phyloP scores from a whole-genome alignment of 2,329 filamentous ascomycete genomes.

The Colletotrichum sp. region DNA sequence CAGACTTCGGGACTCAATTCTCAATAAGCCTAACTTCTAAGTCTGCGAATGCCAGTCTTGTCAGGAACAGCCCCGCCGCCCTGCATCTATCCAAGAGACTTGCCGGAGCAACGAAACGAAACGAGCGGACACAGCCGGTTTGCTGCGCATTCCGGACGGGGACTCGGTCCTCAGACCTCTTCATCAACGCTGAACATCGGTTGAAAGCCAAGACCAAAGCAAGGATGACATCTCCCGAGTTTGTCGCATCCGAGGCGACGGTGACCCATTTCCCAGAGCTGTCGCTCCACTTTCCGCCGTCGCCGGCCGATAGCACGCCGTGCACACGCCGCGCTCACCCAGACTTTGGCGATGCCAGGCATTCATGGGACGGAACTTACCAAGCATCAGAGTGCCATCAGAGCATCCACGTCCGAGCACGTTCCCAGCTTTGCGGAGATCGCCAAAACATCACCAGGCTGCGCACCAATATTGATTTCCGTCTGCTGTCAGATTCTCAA shows the following conservation, averaged over 20 bases:
- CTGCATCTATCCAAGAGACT: neutral
- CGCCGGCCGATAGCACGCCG: neutral
- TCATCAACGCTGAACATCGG: neutral
- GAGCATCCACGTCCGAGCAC: neutral
- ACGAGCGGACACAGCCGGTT: conserved; percentile 10
- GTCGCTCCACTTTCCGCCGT: conserved; percentile 4
- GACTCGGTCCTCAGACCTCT: conserved; percentile 12
- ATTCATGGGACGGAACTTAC: neutral
- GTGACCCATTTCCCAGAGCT: neutral
- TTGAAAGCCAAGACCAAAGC: conserved; percentile 11
- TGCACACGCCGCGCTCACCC: neutral
- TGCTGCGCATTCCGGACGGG: conserved; percentile 5
- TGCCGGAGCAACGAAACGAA: conserved; percentile 16
- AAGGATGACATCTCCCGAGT: conserved; percentile 5
- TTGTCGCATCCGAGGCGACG: conserved; percentile 4
- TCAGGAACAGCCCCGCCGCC: neutral
- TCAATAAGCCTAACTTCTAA: neutral
- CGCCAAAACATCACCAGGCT: neutral
- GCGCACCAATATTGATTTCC: neutral
- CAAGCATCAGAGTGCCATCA: neutral
- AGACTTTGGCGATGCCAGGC: neutral
- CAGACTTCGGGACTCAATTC: neutral
- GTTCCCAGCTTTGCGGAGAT: neutral
- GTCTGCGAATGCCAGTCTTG: neutral
- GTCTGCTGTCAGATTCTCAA: neutral